These are phyloP conservation scores for Penicillium sp. DNA, from an alignment of 2,329 filamentous ascomycete genomes.

Conservation along the genomic window DNA sequence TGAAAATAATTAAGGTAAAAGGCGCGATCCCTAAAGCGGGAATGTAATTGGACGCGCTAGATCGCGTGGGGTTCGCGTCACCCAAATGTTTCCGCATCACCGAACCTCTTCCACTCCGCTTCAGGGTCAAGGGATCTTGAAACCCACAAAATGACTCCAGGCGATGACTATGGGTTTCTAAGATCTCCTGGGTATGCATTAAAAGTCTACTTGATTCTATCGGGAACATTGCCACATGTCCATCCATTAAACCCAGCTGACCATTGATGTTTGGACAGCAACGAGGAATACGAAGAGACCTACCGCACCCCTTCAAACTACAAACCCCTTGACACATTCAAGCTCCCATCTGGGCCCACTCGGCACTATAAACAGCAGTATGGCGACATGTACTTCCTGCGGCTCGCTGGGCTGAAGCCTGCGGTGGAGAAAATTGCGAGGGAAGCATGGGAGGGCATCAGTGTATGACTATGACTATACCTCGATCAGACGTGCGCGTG, in stretches of 20 bases:
- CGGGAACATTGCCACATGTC: neutral
- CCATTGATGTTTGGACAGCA: conserved; percentile 18
- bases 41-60: conserved; percentile 30
- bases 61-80: conserved; percentile 21
- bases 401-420: conserved; percentile 83
- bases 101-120: conserved; percentile 9
- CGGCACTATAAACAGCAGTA: conserved; percentile 90
- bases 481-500: too few species aligned
- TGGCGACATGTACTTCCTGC: conserved; percentile 95
- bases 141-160: conserved; percentile 19
- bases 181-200: conserved; percentile 29
- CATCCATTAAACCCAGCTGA: conserved; percentile 12
- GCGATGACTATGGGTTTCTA: conserved; percentile 27
- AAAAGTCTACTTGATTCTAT: too few species aligned
- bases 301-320: conserved; percentile 64
- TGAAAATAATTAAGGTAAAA: neutral
- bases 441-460: conserved; percentile 74
- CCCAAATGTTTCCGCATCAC: conserved; percentile 1
- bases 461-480: conserved; percentile 48
- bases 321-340: conserved; percentile 72
- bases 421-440: conserved; percentile 71
- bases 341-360: conserved; percentile 62
- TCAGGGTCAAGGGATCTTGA: neutral
- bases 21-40: conserved; percentile 17
- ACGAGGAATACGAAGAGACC: conserved; percentile 42